Evolutionary conservation across 306 rosid species (phyloP).

Genomic region (Fagus sylvatica): DNA sequence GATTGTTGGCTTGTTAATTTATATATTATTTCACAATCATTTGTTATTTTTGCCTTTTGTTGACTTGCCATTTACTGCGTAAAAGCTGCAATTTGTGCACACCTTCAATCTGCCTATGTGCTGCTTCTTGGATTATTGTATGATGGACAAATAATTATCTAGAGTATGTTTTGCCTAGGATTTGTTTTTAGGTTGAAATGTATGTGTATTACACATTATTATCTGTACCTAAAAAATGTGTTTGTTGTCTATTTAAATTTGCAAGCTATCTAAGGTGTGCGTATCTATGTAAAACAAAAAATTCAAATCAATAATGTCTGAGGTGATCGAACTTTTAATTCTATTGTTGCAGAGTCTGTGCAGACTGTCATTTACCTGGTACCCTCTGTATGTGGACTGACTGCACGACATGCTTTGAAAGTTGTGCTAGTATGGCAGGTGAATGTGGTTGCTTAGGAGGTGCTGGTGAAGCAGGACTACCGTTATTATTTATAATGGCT

Average conservation of each 20-base stretch:
- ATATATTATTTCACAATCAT: not conserved
- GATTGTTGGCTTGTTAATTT: not conserved
- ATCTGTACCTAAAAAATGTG: not conserved
- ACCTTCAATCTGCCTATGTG: not conserved
- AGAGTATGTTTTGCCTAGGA: not conserved
- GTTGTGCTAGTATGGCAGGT: constrained; percentile 92
- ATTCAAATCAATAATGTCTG: constrained; percentile 10
- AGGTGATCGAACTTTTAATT: constrained; percentile 17
- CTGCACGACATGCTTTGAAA: constrained; percentile 96
- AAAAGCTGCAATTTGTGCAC: not conserved
- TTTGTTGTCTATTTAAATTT: not conserved
- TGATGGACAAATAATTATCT: not conserved
- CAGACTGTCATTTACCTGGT: constrained; percentile 99
- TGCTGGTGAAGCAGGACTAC: constrained; percentile 98
- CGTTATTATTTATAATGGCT: constrained; percentile 82
- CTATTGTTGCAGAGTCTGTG: constrained; percentile 71
- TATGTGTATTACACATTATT: not conserved
- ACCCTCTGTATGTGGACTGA: constrained; percentile 99
- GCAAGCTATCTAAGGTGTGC: not conserved
- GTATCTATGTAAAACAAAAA: not conserved
- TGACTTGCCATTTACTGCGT: not conserved
- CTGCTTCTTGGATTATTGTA: not conserved
- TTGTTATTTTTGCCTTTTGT: not conserved
- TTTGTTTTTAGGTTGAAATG: constrained; percentile 6
- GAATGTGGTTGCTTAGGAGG: constrained; percentile 99